phyloP scores from a whole-genome alignment of 2,329 filamentous ascomycete genomes.

The Botrytis elliptica region DNA sequence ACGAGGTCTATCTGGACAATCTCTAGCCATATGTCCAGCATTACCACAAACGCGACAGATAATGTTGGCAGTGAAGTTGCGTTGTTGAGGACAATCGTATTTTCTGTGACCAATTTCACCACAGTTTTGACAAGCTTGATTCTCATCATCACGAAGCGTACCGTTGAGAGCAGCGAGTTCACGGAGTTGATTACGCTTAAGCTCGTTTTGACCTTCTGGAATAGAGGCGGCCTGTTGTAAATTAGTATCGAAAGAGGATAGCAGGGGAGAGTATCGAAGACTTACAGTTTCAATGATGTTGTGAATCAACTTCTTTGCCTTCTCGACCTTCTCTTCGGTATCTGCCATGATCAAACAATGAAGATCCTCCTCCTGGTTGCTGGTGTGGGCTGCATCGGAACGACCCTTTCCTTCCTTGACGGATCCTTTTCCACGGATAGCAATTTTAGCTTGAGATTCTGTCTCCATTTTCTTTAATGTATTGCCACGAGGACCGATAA shows the following conservation, averaged over 20 bases:
- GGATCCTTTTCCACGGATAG: slow-evolving; percentile 98
- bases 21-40: slow-evolving; percentile 95
- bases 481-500: slow-evolving; percentile 99
- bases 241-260: slow-evolving; percentile 35
- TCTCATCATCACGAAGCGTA: slow-evolving; percentile 97
- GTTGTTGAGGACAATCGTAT: slow-evolving; percentile 96
- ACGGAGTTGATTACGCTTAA: slow-evolving; percentile 97
- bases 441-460: slow-evolving; percentile 97
- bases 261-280: slow-evolving; percentile 32
- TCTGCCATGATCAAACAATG: slow-evolving; percentile 99
- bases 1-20: slow-evolving; percentile 81
- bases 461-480: slow-evolving; percentile 99
- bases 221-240: slow-evolving; percentile 83
- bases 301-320: slow-evolving; percentile 96
- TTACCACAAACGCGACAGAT: slow-evolving; percentile 98
- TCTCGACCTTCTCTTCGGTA: slow-evolving; percentile 99
- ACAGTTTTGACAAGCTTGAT: slow-evolving; percentile 98
- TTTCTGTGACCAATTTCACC: slow-evolving; percentile 98
- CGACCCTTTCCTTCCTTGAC: slow-evolving; percentile 99
- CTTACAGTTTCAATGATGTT: slow-evolving; percentile 97
- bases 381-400: slow-evolving; percentile 97
- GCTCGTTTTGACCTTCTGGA: slow-evolving; percentile 96
- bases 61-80: slow-evolving; percentile 98
- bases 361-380: slow-evolving; percentile 99
- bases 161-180: slow-evolving; percentile 98